Percentiles rank a stretch among this genome's conserved stretches.
These are phyloP conservation scores for Phytopythium litorale DNA, from an alignment of 352 stramenopile species.

Conservation along the genomic window DNA sequence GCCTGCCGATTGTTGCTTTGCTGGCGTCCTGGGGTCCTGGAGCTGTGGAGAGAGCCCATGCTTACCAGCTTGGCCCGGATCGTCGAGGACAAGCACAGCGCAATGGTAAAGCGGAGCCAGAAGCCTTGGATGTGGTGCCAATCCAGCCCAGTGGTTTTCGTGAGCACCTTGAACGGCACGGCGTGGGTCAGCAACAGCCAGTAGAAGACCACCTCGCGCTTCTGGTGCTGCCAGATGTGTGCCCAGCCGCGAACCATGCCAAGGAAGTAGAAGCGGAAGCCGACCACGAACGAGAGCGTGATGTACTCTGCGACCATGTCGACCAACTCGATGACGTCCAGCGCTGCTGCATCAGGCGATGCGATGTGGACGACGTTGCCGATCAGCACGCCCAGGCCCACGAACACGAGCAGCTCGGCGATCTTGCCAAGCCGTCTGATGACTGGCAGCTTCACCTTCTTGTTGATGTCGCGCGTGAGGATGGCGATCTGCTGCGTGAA, in stretches of 20 bases:
- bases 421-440: conserved; percentile 8
- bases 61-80: conserved; percentile 3
- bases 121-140: conserved; percentile 12
- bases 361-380: conserved; percentile 6
- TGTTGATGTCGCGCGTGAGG: conserved; percentile 10
- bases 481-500: conserved; percentile 3
- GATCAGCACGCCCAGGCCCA: not conserved
- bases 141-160: conserved; percentile 4
- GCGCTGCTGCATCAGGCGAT: not conserved
- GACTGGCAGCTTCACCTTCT: conserved; percentile 12
- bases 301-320: conserved; percentile 15
- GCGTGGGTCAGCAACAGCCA: conserved; percentile 10
- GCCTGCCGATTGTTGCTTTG: not conserved
- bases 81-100: conserved; percentile 9
- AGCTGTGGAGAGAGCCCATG: not conserved
- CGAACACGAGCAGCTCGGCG: conserved; percentile 13
- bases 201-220: conserved; percentile 9
- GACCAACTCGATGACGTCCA: conserved; percentile 15
- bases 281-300: conserved; percentile 6
- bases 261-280: conserved; percentile 17
- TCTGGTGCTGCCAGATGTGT: conserved; percentile 7
- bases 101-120: conserved; percentile 11
- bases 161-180: conserved; percentile 6
- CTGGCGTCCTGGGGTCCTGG: not conserved
- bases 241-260: not conserved